Base-by-base conservation (phyloP, 192 early-diverging fungal genomes). In the Coemansia sp. region DNA sequence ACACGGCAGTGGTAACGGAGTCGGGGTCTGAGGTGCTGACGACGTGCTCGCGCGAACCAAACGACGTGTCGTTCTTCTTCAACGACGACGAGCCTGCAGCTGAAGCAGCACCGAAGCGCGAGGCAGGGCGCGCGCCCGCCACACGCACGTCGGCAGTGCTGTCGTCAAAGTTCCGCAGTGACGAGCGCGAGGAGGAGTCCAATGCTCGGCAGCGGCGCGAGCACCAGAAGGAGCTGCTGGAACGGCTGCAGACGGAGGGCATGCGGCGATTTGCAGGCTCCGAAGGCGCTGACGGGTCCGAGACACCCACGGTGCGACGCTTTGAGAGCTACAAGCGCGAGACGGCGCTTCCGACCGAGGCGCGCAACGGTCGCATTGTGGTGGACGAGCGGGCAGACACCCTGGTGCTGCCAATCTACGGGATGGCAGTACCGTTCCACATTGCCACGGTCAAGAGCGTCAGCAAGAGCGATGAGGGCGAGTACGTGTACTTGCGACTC, bases 311-410 rank as follows among this genome's bases (percentile, higher is more conserved):
- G 15, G 91, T 95, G 65, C 84, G 84, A 51, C 89, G 90, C 69
- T 96, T 94, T 71, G 97, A 97, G 69, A 93, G 92, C 82, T 99
- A 99, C 71, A 87, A 90, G 67, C 82, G 89, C 58, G 97, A 97
- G 51, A 82, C 87, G 0, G 82, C 86, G 20, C 62, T 99, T 42
- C 97, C 97, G 7, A 86, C 84, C 50, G 85, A 89, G 42, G 85
- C 88, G 76, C 82, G 54, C 81, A 87, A 47, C 69, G 91, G 50
- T 64, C 91, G 86, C 41, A 97, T 99, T 63, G 56, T 90, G 38
- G 92, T 99, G 0, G 97, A 99, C 75, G 79, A 83, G 49, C 83
- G 85, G 30, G 86, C 84, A 36, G 91, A 97, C 39, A 82, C 95
- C 5, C 81, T 99, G 40, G 85, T 99, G 37, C 72, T 97, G 42